Evolutionary conservation across 176 grass and related monocot genomes (phyloP), one percentile per base, ranked within the genome.

Genomic region (Melocanna baccifera): DNA sequence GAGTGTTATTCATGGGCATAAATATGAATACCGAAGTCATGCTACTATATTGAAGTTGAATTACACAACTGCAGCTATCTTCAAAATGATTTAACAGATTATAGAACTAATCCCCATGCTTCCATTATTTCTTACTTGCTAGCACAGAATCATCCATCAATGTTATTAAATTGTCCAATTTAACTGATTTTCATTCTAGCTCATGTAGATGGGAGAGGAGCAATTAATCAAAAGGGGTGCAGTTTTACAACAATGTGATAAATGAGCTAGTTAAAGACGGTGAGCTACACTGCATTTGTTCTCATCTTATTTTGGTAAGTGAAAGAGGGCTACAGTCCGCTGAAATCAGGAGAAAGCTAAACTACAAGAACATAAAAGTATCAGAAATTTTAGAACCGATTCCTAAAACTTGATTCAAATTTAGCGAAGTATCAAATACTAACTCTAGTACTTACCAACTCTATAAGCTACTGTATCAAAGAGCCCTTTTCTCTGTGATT

Each of bases 231-330:
- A 89, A 91, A 83, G 94, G 86, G 16, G 18, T 93, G 12, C 20
- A 87, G 52, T 96, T 81, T 40, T 91, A 92, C 59, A 89, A 89
- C 77, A 89, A 87, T 40, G 37, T 96, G 30, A 92, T 96, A 11
- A 68, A 93, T 81, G 85, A 83, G 5, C 69, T 91, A 18, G 55
- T 91, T 39, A 88, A 91, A 86, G 59, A 84, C 20, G 83, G 83
- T 81, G 29, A 67, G 28, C 39, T 1, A 36, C 29, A 19, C 12
- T 70, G 12, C 4, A 32, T 86, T 47, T 58, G 20, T 32, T 42
- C 12, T 42, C 36, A 16, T 9, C n/a, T 71, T 62, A 20, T 36
- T 4, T 45, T 32, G 9, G 53, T 62, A 2, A 36, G 2, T 36
- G 34, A 36, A 36, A n/a, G n/a, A n/a, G n/a, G n/a, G n/a, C n/a